Percentiles rank a stretch among this genome's conserved stretches.
These are phyloP conservation scores for Benincasa hispida DNA, from an alignment of 306 rosid species.

Conservation along the genomic window DNA sequence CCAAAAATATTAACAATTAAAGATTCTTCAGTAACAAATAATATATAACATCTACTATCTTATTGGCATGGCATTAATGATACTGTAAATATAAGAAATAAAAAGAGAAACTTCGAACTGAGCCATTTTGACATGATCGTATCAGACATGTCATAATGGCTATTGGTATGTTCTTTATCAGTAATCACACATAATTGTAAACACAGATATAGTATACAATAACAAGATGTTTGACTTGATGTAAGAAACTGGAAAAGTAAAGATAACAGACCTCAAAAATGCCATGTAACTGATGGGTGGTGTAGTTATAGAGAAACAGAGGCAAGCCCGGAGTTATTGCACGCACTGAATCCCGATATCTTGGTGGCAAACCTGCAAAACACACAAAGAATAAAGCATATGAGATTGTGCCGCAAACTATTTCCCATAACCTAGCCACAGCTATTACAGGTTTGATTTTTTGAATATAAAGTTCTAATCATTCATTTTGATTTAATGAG, in stretches of 20 bases:
- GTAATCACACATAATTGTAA: neutral
- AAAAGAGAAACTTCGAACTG: neutral
- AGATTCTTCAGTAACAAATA: neutral
- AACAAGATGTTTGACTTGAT: neutral
- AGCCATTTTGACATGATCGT: neutral
- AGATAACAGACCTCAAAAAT: slow-evolving; percentile 65
- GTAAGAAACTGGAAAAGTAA: neutral
- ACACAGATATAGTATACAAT: neutral
- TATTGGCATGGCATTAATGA: neutral
- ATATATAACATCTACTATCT: neutral
- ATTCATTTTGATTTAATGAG: neutral
- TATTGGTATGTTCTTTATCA: neutral
- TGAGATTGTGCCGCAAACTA: neutral
- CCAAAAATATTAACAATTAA: neutral
- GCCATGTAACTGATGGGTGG: slow-evolving; percentile 94
- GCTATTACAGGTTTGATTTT: neutral
- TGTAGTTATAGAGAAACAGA: slow-evolving; percentile 83
- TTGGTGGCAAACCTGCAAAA: slow-evolving; percentile 81
- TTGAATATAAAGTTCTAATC: neutral
- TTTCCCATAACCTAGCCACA: neutral
- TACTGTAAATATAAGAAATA: neutral
- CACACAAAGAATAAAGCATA: slow-evolving; percentile 6
- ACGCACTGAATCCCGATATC: slow-evolving; percentile 91
- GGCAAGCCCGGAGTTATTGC: slow-evolving; percentile 94
- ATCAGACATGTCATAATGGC: neutral